Evolutionary conservation across 192 early-diverging fungal genomes (phyloP).

Genomic region (Thoreauomyces humboldtii): DNA sequence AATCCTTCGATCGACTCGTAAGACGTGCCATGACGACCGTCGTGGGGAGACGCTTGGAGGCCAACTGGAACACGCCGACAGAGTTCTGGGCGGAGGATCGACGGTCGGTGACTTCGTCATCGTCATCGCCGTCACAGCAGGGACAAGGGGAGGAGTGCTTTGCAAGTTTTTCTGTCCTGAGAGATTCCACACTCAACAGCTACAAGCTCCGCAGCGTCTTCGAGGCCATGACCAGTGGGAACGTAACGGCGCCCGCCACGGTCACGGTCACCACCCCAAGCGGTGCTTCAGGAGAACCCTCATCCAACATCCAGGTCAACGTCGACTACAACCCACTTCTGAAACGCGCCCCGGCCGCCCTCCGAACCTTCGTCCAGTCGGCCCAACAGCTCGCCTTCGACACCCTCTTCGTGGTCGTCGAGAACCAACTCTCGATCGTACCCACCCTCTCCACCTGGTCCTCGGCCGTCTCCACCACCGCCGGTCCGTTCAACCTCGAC

Average conservation of each 20-base stretch:
- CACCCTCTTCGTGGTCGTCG: constrained; percentile 51
- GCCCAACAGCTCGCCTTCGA: constrained; percentile 61
- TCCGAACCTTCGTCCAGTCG: constrained; percentile 30
- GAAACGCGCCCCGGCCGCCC: not conserved
- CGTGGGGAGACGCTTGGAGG: not conserved
- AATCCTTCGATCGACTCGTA: constrained; percentile 32
- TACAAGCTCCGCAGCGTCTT: constrained; percentile 36
- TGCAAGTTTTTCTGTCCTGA: constrained; percentile 41
- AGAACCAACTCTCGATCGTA: constrained; percentile 43
- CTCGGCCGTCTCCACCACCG: constrained; percentile 17
- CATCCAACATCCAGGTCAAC: not conserved
- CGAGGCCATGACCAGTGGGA: constrained; percentile 2
- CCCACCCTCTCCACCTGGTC: constrained; percentile 45
- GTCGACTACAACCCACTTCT: not conserved
- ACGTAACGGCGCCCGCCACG: not conserved
- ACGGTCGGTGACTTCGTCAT: constrained; percentile 22
- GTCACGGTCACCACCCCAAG: not conserved
- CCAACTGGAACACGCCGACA: not conserved
- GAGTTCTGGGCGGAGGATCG: constrained; percentile 18
- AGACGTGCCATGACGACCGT: constrained; percentile 13
- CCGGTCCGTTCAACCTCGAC: constrained; percentile 28
- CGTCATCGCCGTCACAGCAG: no score
- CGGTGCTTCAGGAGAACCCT: no score
- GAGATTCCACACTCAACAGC: constrained; percentile 57
- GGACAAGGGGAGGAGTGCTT: constrained; percentile 24